A percentile compares a stretch with the other conserved stretches of the same genome.
Evolutionary conservation across 2,329 filamentous ascomycete genomes (phyloP).

Genomic region (Camptophora hylomeconis): DNA sequence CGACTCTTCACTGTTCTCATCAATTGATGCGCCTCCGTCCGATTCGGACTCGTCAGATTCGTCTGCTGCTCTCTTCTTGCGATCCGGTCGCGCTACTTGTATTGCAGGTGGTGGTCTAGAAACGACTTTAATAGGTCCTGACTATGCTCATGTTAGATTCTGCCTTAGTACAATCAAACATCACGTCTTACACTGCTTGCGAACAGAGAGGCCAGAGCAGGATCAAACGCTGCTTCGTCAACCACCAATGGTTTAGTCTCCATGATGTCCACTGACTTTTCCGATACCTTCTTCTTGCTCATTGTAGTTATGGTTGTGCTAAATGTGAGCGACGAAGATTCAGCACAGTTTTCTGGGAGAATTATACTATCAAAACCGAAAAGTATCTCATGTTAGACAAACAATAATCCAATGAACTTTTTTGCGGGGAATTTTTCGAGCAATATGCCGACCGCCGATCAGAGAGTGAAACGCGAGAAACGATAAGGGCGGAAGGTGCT

Average conservation of each 20-base stretch:
- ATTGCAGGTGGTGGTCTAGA: conserved; percentile 20
- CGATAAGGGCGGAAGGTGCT: no score
- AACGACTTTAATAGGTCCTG: conserved; percentile 24
- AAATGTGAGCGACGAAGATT: no score
- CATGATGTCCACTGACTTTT: not conserved
- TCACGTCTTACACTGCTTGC: conserved; percentile 53
- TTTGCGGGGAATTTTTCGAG: no score
- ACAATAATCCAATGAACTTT: no score
- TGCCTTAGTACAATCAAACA: not conserved
- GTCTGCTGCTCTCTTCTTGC: not conserved
- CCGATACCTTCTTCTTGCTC: conserved; percentile 2
- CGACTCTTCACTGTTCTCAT: conserved; percentile 1
- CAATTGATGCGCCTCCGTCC: conserved; percentile 6
- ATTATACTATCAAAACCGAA: no score
- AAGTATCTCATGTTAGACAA: no score
- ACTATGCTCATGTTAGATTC: conserved; percentile 10
- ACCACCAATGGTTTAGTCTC: conserved; percentile 2
- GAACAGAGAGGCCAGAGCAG: conserved; percentile 57
- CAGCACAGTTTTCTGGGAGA: no score
- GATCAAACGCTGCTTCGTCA: conserved; percentile 45
- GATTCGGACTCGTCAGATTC: not conserved
- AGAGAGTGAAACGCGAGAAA: no score
- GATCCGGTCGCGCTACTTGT: conserved; percentile 20
- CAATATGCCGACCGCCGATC: no score
- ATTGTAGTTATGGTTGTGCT: conserved; percentile 1